phyloP scores from a whole-genome alignment of 805 yeast genomes.

The Myxozyma neotropica region DNA sequence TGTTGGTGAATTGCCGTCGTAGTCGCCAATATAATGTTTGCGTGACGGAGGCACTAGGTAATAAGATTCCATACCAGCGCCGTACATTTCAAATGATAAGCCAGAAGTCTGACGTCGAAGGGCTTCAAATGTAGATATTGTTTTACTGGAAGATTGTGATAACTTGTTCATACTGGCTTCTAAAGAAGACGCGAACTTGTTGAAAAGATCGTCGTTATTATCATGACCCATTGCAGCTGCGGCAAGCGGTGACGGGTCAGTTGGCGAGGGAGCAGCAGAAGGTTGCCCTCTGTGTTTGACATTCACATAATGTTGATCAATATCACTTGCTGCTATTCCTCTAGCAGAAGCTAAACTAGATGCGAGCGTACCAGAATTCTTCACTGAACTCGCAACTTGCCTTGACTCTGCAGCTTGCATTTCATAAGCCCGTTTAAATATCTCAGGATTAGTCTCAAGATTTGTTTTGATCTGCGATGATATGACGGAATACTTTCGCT shows the following conservation, averaged over 20 bases:
- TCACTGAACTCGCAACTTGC: background rate
- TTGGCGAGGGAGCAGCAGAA: background rate
- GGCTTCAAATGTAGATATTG: constrained; percentile 31
- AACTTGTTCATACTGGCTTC: constrained; percentile 33
- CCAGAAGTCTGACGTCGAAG: constrained; percentile 11
- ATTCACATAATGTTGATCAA: constrained; percentile 20
- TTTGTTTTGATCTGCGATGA: constrained; percentile 23
- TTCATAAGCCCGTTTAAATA: constrained; percentile 13
- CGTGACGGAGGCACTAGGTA: constrained; percentile 41
- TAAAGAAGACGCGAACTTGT: constrained; percentile 31
- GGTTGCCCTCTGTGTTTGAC: constrained; percentile 11
- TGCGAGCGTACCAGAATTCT: constrained; percentile 8
- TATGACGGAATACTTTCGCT: constrained; percentile 15
- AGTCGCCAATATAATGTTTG: constrained; percentile 4
- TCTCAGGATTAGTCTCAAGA: constrained; percentile 20
- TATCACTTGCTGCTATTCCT: constrained; percentile 32
- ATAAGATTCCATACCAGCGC: constrained; percentile 31
- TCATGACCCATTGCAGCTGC: constrained; percentile 7
- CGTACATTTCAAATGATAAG: background rate
- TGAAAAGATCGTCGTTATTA: constrained; percentile 36
- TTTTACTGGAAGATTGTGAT: constrained; percentile 24
- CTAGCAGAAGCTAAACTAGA: constrained; percentile 38
- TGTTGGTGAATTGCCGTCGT: background rate
- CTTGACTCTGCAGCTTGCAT: background rate
- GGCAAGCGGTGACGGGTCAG: constrained; percentile 2